Percentiles rank a stretch among this genome's conserved stretches.
Evolutionary conservation across 371 early-diverging fungal genomes (phyloP).

Genomic region (Mortierella sp.): DNA sequence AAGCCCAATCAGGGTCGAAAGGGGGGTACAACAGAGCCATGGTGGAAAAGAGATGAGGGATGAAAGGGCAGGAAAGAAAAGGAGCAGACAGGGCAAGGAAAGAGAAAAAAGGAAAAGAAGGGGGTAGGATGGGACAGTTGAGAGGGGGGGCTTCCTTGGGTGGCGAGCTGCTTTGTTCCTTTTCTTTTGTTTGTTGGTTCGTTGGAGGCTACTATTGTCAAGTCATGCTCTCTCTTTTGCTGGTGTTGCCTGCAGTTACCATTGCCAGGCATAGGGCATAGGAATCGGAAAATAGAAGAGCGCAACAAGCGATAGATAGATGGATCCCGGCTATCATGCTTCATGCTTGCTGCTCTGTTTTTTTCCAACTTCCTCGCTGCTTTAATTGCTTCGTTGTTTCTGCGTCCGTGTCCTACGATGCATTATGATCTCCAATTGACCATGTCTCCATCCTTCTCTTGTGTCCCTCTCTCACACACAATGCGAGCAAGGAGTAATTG

Average conservation of each 20-base stretch:
- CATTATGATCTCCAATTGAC: not conserved
- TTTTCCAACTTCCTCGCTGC: not conserved
- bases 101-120: not conserved
- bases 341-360: not conserved
- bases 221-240: not conserved
- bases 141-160: no score
- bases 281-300: no score
- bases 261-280: not conserved
- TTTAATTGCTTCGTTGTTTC: not conserved
- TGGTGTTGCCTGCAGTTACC: not conserved
- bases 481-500: not conserved
- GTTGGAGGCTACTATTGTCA: no score
- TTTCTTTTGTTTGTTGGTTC: no score
- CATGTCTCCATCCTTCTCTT: not conserved
- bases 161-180: no score
- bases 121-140: not conserved
- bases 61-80: not conserved
- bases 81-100: not conserved
- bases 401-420: not conserved
- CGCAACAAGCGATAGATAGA: no score
- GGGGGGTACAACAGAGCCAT: not conserved
- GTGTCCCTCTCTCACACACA: not conserved
- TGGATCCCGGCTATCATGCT: no score
- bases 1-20: no score
- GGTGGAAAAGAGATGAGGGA: not conserved